Conservation (phyloP, 805 yeast species). For the Brettanomyces anomalus region DNA sequence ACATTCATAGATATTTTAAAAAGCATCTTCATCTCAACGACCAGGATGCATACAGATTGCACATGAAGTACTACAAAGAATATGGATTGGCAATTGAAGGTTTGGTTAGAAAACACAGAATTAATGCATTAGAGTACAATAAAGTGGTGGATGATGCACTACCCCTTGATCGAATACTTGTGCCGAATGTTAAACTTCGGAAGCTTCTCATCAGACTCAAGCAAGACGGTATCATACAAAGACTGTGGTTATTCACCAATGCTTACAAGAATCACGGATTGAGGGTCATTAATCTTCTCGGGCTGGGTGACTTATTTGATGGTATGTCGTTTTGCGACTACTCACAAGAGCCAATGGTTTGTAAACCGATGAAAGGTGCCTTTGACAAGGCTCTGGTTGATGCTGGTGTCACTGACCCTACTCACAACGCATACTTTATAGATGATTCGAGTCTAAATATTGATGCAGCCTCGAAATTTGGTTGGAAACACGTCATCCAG, state of each 20-base stretch:
- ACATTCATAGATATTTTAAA: constrained; percentile 76
- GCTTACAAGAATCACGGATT: constrained; percentile 89
- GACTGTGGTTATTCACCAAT: constrained; percentile 88
- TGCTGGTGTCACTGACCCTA: constrained; percentile 47
- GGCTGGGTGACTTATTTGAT: constrained; percentile 88
- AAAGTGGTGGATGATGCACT: constrained; percentile 84
- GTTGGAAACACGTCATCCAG: constrained; percentile 66
- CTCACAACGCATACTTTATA: constrained; percentile 56
- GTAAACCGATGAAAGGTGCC: constrained; percentile 79
- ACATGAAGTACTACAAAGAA: constrained; percentile 66
- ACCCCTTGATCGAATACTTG: constrained; percentile 71
- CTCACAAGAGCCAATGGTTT: constrained; percentile 53
- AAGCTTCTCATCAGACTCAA: constrained; percentile 39
- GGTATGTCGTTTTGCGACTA: constrained; percentile 94
- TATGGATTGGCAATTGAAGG: constrained; percentile 96
- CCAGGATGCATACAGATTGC: constrained; percentile 67
- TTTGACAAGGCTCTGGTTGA: constrained; percentile 57
- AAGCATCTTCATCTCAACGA: constrained; percentile 50
- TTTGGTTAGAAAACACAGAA: constrained; percentile 55
- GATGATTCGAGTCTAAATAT: constrained; percentile 85
- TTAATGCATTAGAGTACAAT: constrained; percentile 86
- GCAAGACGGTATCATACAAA: constrained; percentile 42
- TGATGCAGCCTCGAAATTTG: constrained; percentile 59
- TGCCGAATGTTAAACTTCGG: constrained; percentile 50
- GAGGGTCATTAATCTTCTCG: constrained; percentile 69